These are phyloP conservation scores for Trypanosoma mega DNA, from an alignment of 208 protist genomes.

Conservation along the genomic window DNA sequence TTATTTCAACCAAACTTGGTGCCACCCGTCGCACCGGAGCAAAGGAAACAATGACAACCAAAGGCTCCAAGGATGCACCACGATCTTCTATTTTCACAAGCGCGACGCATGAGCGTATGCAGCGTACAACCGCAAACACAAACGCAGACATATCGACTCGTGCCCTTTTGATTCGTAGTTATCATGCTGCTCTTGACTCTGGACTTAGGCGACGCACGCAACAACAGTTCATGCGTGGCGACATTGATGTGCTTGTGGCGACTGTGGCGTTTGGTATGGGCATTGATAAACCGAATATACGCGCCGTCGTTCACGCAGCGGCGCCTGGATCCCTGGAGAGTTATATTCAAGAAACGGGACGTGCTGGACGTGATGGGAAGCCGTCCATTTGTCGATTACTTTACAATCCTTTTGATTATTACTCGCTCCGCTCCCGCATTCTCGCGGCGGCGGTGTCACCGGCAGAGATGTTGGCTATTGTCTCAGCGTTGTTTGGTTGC, in stretches of 20 bases:
- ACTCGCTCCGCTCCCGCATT: constrained; percentile 86
- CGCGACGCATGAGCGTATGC: constrained; percentile 22
- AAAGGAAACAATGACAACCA: background rate
- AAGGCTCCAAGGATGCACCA: background rate
- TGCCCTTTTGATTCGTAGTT: constrained; percentile 57
- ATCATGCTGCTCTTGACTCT: constrained; percentile 72
- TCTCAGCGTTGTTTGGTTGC: constrained; percentile 43
- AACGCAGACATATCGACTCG: background rate
- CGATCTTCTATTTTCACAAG: constrained; percentile 31
- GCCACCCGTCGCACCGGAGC: background rate
- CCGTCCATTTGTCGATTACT: constrained; percentile 71
- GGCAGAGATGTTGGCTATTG: constrained; percentile 53
- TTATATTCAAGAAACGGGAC: constrained; percentile 97
- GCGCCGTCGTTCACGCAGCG: constrained; percentile 95
- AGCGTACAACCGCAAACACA: background rate
- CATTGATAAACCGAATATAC: constrained; percentile 97
- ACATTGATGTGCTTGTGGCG: constrained; percentile 92
- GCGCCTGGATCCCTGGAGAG: constrained; percentile 95
- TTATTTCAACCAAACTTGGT: constrained; percentile 44
- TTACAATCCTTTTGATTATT: constrained; percentile 94
- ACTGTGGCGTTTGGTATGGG: constrained; percentile 98
- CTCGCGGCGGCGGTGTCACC: constrained; percentile 57
- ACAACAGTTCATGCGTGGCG: constrained; percentile 80
- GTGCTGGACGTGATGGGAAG: constrained; percentile 94
- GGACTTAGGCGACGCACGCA: constrained; percentile 61